phyloP scores from a whole-genome alignment of 345 rosid genomes.

The sweet orange (Citrus sinensis) region DNA sequence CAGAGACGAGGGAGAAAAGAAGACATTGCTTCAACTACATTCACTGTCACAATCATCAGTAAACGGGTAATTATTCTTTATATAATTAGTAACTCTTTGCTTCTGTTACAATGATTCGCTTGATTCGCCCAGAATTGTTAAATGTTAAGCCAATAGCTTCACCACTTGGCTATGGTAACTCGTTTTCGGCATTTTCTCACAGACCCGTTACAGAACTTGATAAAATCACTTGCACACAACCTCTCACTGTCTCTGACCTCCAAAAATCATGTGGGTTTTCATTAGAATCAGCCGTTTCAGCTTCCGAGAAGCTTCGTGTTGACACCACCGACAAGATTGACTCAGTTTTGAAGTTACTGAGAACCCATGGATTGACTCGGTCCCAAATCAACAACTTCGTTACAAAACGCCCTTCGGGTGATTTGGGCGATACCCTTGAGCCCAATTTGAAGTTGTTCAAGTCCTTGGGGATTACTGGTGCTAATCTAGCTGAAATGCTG shows the following conservation, averaged over 20 bases:
- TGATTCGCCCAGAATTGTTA: not conserved
- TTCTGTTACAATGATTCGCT: not conserved
- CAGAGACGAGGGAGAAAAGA: not conserved
- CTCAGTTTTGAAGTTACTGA: slow-evolving; percentile 3
- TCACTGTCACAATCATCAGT: not conserved
- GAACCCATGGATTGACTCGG: not conserved
- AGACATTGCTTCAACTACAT: not conserved
- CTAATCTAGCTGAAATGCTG: not conserved
- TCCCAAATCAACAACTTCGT: slow-evolving; percentile 3
- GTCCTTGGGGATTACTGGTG: slow-evolving; percentile 5
- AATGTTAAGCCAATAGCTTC: not conserved
- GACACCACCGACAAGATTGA: slow-evolving; percentile 9
- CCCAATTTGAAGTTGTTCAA: not conserved
- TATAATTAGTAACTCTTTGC: not conserved
- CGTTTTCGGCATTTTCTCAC: not conserved
- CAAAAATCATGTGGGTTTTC: slow-evolving; percentile 7
- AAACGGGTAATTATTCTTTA: not conserved
- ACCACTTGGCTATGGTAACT: not conserved
- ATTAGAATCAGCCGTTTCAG: slow-evolving; percentile 11
- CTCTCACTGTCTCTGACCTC: not conserved
- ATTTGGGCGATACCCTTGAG: not conserved
- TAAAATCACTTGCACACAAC: not conserved
- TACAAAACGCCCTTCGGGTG: not conserved
- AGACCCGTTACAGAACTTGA: not conserved
- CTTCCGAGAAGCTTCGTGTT: slow-evolving; percentile 7